phyloP scores from a whole-genome alignment of 768 basidiomycete species.

The Agrocybe chaxingu region DNA sequence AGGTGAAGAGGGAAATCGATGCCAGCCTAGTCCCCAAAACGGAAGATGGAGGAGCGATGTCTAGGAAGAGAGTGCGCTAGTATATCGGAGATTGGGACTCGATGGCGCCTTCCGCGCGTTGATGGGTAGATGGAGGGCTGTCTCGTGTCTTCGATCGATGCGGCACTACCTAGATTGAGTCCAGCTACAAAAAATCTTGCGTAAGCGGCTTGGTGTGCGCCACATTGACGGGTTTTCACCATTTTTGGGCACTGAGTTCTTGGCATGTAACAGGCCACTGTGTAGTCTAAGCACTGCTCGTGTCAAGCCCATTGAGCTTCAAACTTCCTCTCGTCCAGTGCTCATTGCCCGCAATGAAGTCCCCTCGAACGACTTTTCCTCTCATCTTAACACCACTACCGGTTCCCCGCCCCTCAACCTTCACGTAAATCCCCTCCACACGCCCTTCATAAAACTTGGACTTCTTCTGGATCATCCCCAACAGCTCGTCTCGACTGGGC shows the following conservation, averaged over 20 bases:
- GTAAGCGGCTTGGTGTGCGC: too few species aligned
- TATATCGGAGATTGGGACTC: too few species aligned
- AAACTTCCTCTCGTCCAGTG: conserved; percentile 50
- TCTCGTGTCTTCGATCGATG: too few species aligned
- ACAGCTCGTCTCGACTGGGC: conserved; percentile 36
- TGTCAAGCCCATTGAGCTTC: conserved; percentile 11
- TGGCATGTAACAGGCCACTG: background rate
- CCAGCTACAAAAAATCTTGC: too few species aligned
- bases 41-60: too few species aligned
- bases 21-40: too few species aligned
- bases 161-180: too few species aligned
- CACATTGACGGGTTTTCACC: too few species aligned
- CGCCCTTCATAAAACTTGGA: conserved; percentile 40
- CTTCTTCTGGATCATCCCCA: conserved; percentile 39
- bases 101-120: too few species aligned
- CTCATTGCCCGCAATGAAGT: conserved; percentile 63
- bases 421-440: conserved; percentile 58
- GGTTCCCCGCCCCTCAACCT: conserved; percentile 34
- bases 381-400: conserved; percentile 36
- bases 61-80: too few species aligned
- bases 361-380: conserved; percentile 55
- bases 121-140: too few species aligned
- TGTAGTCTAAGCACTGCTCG: background rate
- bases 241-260: background rate
- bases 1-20: too few species aligned